Conservation (phyloP, 1,284 basidiomycete genomes). For the Marasmius sp. region DNA sequence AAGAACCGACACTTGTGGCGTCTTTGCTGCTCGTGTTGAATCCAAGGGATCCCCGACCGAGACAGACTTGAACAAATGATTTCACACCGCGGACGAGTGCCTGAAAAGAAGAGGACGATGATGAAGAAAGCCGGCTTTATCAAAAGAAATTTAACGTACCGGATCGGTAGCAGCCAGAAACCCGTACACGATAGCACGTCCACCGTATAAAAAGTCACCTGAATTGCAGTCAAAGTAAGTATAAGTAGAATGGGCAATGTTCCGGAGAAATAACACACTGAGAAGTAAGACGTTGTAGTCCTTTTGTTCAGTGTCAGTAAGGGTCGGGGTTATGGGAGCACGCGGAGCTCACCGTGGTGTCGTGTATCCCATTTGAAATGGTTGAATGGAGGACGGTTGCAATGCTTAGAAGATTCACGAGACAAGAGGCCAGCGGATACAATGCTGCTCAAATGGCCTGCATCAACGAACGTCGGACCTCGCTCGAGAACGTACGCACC, state of each 20-base stretch:
- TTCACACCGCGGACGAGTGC: constrained; percentile 8
- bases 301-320: not conserved
- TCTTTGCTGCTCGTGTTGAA: not conserved
- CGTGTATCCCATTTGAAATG: constrained; percentile 15
- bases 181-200: constrained; percentile 23
- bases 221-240: not conserved
- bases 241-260: constrained; percentile 1
- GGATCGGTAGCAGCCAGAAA: constrained; percentile 25
- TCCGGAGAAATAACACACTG: not conserved
- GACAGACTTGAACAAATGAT: not conserved
- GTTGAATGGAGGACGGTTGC: constrained; percentile 17
- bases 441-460: constrained; percentile 6
- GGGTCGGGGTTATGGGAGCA: constrained; percentile 7
- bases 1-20: not conserved
- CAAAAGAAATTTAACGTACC: constrained; percentile 11
- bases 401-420: constrained; percentile 18
- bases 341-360: constrained; percentile 12
- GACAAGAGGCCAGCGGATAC: constrained; percentile 17
- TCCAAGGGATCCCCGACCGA: not conserved
- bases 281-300: not conserved
- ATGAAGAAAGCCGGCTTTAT: not conserved
- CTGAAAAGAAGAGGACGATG: not conserved
- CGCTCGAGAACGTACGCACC: constrained; percentile 9
- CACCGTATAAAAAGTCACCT: constrained; percentile 20
- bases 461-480: not conserved